Percentiles rank a stretch among this genome's conserved stretches.
Evolutionary conservation across 306 rosid genomes (phyloP).

Genomic region (Lathyrus tuberosus): DNA sequence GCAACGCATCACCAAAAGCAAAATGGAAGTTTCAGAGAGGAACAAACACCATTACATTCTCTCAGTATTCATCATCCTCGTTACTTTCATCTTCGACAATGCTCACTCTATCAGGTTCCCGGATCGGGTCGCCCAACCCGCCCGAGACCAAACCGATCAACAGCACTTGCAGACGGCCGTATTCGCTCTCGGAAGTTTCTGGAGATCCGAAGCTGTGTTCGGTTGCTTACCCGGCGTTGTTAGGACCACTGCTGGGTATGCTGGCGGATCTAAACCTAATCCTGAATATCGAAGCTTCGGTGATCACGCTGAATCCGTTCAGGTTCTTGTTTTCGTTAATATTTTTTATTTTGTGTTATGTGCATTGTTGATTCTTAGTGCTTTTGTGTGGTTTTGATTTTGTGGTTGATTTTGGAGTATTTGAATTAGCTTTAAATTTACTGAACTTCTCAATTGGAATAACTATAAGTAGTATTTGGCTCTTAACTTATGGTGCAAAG

Average conservation of each 20-base stretch:
- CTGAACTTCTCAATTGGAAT: neutral
- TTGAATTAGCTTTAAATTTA: neutral
- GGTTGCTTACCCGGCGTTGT: slow-evolving; percentile 88
- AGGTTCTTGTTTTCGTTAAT: slow-evolving; percentile 49
- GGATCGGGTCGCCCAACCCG: slow-evolving; percentile 55
- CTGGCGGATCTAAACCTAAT: slow-evolving; percentile 82
- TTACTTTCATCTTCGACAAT: slow-evolving; percentile 21
- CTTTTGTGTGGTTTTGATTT: neutral
- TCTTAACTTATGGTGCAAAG: neutral
- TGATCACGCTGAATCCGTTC: slow-evolving; percentile 85
- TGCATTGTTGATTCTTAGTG: too few species aligned
- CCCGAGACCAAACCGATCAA: slow-evolving; percentile 43
- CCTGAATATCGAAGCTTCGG: slow-evolving; percentile 88
- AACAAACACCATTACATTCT: neutral
- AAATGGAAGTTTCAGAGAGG: slow-evolving; percentile 50
- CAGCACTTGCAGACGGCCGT: slow-evolving; percentile 56
- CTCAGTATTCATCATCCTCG: slow-evolving; percentile 39
- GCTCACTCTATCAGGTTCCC: slow-evolving; percentile 61
- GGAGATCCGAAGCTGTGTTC: slow-evolving; percentile 93
- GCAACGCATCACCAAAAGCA: neutral
- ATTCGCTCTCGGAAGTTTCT: slow-evolving; percentile 92
- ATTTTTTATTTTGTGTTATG: too few species aligned
- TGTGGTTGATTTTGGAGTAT: neutral
- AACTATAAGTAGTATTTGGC: neutral
- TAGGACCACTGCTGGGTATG: slow-evolving; percentile 79